phyloP scores from a whole-genome alignment of 805 yeast species.

The Starmerella apis region DNA sequence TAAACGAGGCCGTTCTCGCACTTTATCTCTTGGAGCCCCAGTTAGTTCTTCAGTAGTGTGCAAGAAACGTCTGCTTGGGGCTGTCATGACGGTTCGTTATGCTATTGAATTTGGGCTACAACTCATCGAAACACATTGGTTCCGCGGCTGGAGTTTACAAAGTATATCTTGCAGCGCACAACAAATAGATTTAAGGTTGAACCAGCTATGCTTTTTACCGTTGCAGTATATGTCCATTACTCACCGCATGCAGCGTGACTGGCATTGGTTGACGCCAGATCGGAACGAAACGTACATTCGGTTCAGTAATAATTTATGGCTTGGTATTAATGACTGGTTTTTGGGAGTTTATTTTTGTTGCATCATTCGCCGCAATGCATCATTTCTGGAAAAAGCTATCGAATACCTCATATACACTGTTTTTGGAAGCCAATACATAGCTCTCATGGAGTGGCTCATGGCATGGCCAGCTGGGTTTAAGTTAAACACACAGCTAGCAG shows the following conservation, averaged over 20 bases:
- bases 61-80: slow-evolving; percentile 16
- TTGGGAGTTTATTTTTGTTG: slow-evolving; percentile 56
- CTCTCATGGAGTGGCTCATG: slow-evolving; percentile 61
- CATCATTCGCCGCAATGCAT: slow-evolving; percentile 30
- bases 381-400: slow-evolving; percentile 27
- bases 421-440: slow-evolving; percentile 39
- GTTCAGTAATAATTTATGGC: slow-evolving; percentile 83
- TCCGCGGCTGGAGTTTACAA: slow-evolving; percentile 16
- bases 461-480: slow-evolving; percentile 91
- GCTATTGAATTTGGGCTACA: slow-evolving; percentile 29
- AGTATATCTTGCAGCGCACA: slow-evolving; percentile 54
- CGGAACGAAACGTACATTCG: slow-evolving; percentile 42
- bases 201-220: slow-evolving; percentile 70
- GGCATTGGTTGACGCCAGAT: slow-evolving; percentile 33
- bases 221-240: slow-evolving; percentile 57
- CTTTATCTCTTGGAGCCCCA: slow-evolving; percentile 20
- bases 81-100: slow-evolving; percentile 26
- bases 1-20: slow-evolving; percentile 21
- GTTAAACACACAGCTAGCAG: slow-evolving; percentile 73
- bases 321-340: slow-evolving; percentile 69
- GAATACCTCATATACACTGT: slow-evolving; percentile 30
- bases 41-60: slow-evolving; percentile 3
- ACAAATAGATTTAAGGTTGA: slow-evolving; percentile 68
- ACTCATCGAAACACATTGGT: slow-evolving; percentile 27
- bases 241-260: slow-evolving; percentile 31